A percentile compares a stretch with the other conserved stretches of the same genome.
Conservation (phyloP, 306 rosid genomes). For the Prunus kanzakura region DNA sequence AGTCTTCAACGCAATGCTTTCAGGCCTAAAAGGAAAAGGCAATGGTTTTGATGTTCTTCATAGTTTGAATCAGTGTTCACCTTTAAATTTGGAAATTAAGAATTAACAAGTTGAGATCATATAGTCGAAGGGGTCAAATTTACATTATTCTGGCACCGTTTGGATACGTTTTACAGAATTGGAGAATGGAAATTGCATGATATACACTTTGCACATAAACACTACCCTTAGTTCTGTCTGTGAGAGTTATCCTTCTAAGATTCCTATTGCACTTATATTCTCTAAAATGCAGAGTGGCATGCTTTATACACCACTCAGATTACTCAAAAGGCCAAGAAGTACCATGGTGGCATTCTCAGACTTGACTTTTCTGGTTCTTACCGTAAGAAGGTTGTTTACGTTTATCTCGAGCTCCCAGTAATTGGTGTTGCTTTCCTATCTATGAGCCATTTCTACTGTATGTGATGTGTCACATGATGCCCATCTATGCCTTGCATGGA, state of each 20-base stretch:
- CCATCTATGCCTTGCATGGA: neutral
- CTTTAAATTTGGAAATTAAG: neutral
- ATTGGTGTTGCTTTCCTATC: neutral
- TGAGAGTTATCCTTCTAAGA: neutral
- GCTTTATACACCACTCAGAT: constrained; percentile 31
- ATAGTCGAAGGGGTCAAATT: neutral
- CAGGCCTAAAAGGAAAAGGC: neutral
- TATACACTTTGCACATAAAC: neutral
- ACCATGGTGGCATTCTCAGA: constrained; percentile 29
- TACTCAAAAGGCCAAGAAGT: constrained; percentile 33
- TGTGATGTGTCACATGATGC: neutral
- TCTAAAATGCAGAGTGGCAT: constrained; percentile 30
- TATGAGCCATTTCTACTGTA: neutral
- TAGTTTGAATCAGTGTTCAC: neutral
- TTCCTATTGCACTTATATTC: neutral
- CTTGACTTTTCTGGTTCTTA: constrained; percentile 25
- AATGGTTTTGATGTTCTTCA: neutral
- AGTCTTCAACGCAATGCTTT: neutral
- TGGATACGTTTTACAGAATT: too few species aligned
- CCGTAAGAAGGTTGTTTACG: constrained; percentile 19
- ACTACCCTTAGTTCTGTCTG: neutral
- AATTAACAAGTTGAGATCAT: neutral
- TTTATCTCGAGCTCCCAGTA: neutral
- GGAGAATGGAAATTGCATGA: neutral
- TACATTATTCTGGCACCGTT: too few species aligned